Base-by-base conservation (phyloP, 1,139 yeast species). In the Yamadazyma songkhlaensis region DNA sequence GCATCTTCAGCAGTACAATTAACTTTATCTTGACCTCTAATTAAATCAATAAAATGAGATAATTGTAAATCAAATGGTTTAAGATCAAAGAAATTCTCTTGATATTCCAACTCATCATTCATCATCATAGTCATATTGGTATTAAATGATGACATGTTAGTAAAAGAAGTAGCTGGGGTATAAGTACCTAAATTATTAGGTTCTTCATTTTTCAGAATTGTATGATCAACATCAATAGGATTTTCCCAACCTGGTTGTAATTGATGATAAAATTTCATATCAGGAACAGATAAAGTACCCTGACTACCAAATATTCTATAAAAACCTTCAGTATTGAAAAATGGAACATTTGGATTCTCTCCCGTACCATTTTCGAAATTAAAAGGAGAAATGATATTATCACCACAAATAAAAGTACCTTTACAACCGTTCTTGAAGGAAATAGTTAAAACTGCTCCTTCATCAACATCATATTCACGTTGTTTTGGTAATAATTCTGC, bases 1-100 rank as follows among this genome's bases (percentile, higher is more conserved):
- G 73, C 74, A 47, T 67, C 74, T 32, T 60, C 64, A 2, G 72
- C 72, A 1, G 67, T 50, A 43, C 74, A 68, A 37, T 60, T 63
- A 13, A 47, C 58, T 1, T 49, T 41, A 40, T 67, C 73, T 1
- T 38, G 37, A 5, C 70, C 72, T 6, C 48, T 55, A 22, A 67
- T 52, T 42, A 67, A 50, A 37, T 64, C 60, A 25, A 67, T 59
- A 44, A 66, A 64, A 43, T 66, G 72, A 21, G 54, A 55, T 34
- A 63, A 48, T 42, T 63, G 69, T 26, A 60, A 51, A 38, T 62
- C 69, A 44, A 63, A 63, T 1, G 68, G 68, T 54, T 57, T 25
- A 38, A 36, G 20, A 45, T 43, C 6, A 34, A 27, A 7, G 48
- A 49, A 4, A 11, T 8, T 15, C 9, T 25, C 14, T 9, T 12